Evolutionary conservation across 257 asterid genomes (phyloP), one percentile per base, ranked within the genome.

Genomic region (Solanum etuberosum): DNA sequence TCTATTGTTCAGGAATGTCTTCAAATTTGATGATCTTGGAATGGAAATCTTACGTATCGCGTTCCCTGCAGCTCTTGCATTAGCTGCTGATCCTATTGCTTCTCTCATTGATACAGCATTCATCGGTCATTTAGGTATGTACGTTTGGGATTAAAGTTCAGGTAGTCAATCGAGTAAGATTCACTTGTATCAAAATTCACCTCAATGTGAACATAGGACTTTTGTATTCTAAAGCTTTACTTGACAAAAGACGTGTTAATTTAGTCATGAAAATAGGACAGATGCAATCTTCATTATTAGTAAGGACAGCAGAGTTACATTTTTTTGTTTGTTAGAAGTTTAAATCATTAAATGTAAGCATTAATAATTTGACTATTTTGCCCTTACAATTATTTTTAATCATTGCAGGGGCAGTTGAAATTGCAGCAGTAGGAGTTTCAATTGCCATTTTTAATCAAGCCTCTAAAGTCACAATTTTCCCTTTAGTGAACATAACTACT

Each of bases 71-170:
- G 99, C 99, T 37, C 72, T 97, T 76, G 99, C 99, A 12, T 86
- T 97, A 91, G 99, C 99, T 43, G 99, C 99, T 21, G 99, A 97
- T 88, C 99, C 99, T 6, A 76, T 97, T 2, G 99, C 99, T 13
- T 97, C 99, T 32, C 89, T 97, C 59, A 93, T 97, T 5, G 99
- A 97, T 85, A 97, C 99, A 0, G 97, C 93, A 5, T 97, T 97
- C 72, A 94, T 97, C 10, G 99, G 99, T 67, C 99, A 89, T 86
- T 90, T 97, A 90, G 99, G 99, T 93, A 89, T 35, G n/a, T 4
- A 89, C 54, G 2, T 70, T 31, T 32, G 1, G 98, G 96, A 5
- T 0, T 93, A 87, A 61, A 61, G 15, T 9, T 61, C 68, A 23
- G 3, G 0, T 61, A 4, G 29, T 61, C 68, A 59, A 21, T 4